Conservation (phyloP, 352 stramenopile genomes). For the Globisporangium solare region DNA sequence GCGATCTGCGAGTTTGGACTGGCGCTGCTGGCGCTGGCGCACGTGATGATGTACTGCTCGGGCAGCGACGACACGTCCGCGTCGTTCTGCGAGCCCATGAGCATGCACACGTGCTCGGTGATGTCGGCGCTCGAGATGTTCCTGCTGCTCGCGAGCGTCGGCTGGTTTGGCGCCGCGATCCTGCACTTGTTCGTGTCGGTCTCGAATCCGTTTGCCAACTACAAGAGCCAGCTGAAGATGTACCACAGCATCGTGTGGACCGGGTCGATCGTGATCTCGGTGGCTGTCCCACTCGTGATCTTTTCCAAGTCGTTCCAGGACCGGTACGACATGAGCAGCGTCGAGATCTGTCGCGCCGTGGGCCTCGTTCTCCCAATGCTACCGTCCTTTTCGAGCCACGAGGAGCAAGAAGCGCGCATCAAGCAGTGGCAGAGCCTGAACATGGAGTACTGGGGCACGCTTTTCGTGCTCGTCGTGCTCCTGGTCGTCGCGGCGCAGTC, state of each 20-base stretch:
- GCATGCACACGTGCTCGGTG: conserved; percentile 29
- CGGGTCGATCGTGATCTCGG: conserved; percentile 33
- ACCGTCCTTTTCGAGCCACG: conserved; percentile 15
- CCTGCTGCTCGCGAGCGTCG: conserved; percentile 48
- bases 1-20: conserved; percentile 56
- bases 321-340: conserved; percentile 33
- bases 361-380: conserved; percentile 44
- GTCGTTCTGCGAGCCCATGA: conserved; percentile 30
- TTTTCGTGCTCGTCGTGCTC: conserved; percentile 52
- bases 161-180: conserved; percentile 69
- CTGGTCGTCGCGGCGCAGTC: conserved; percentile 53
- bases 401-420: conserved; percentile 27
- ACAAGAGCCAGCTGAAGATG: conserved; percentile 50
- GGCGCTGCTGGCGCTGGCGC: conserved; percentile 35
- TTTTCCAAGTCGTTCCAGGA: conserved; percentile 33
- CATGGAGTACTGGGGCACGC: conserved; percentile 50
- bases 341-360: conserved; percentile 49
- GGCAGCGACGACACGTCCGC: conserved; percentile 5
- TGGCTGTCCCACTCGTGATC: conserved; percentile 35
- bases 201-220: conserved; percentile 72
- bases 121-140: conserved; percentile 51
- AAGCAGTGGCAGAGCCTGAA: conserved; percentile 57
- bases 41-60: conserved; percentile 41
- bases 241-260: conserved; percentile 59
- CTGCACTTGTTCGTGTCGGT: conserved; percentile 69